A percentile compares a stretch with the other conserved stretches of the same genome.
Conservation (phyloP, 2,329 filamentous ascomycete genomes). For the Zasmidium cellare region DNA sequence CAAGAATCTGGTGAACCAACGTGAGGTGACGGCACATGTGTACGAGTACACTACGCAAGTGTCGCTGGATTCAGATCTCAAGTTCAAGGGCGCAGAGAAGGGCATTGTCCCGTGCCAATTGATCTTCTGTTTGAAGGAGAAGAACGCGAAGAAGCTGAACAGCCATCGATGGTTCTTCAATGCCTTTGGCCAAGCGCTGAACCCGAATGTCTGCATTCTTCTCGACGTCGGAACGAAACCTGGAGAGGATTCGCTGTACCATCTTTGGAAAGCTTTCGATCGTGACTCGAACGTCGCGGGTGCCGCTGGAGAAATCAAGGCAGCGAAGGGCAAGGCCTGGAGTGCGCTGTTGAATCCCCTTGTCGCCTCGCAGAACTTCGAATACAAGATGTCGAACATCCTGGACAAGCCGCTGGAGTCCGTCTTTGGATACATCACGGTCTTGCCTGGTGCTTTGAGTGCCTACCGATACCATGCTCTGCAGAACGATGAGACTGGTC, state of each 20-base stretch:
- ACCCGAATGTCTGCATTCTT: conserved; percentile 94
- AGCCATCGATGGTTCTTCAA: conserved; percentile 99
- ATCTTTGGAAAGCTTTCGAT: conserved; percentile 98
- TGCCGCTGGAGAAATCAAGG: conserved; percentile 95
- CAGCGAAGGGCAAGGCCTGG: conserved; percentile 86
- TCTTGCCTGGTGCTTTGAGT: conserved; percentile 89
- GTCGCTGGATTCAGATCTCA: conserved; percentile 89
- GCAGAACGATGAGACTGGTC: conserved; percentile 94
- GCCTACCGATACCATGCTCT: conserved; percentile 94
- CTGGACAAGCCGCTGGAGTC: conserved; percentile 96
- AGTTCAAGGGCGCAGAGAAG: conserved; percentile 99
- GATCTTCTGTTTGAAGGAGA: conserved; percentile 97
- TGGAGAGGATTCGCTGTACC: conserved; percentile 86
- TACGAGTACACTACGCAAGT: conserved; percentile 99
- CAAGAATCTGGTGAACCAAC: conserved; percentile 96
- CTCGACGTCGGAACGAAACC: conserved; percentile 95
- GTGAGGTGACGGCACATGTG: conserved; percentile 91
- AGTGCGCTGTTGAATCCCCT: conserved; percentile 86
- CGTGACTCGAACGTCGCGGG: conserved; percentile 96
- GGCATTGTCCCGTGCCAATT: conserved; percentile 97
- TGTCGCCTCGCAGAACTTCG: conserved; percentile 96
- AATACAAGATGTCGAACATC: conserved; percentile 99
- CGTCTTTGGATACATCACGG: conserved; percentile 97
- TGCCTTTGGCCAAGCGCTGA: conserved; percentile 87
- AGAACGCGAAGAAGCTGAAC: conserved; percentile 96